Evolutionary conservation across 2,329 filamentous ascomycete species (phyloP).

Genomic region (Aspergillus sp.): DNA sequence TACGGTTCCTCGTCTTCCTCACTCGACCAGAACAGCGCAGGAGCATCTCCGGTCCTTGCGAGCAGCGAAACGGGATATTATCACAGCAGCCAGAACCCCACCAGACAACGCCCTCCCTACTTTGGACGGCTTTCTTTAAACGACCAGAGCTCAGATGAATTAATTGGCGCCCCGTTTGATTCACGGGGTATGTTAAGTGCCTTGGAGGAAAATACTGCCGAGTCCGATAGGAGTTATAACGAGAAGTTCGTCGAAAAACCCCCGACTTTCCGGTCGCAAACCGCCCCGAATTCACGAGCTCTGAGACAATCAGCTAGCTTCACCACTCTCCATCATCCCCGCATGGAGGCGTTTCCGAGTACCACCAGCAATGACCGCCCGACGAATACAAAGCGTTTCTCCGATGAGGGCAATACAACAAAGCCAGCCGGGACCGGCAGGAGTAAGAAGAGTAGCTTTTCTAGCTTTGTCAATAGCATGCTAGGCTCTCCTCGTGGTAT

Average conservation of each 20-base stretch:
- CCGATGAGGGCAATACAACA: constrained; percentile 72
- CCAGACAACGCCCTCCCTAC: constrained; percentile 40
- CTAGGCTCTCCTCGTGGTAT: constrained; percentile 87
- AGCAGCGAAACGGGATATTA: constrained; percentile 37
- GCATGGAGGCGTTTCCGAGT: constrained; percentile 56
- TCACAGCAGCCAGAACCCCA: constrained; percentile 28
- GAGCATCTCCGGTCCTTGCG: constrained; percentile 44
- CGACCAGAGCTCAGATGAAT: constrained; percentile 49
- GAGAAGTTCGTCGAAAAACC: constrained; percentile 41
- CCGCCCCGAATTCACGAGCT: constrained; percentile 61
- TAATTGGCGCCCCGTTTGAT: constrained; percentile 50
- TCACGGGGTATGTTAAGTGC: constrained; percentile 50
- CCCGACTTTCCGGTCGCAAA: constrained; percentile 53
- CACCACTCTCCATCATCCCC: constrained; percentile 54
- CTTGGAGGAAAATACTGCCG: constrained; percentile 45
- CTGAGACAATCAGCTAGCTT: constrained; percentile 71
- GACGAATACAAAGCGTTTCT: constrained; percentile 71
- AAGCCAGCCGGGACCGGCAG: constrained; percentile 65
- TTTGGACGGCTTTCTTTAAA: constrained; percentile 42
- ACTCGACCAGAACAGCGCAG: constrained; percentile 48
- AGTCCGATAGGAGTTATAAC: constrained; percentile 38
- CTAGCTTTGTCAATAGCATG: constrained; percentile 81
- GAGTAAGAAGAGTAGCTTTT: constrained; percentile 83
- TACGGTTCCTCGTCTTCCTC: constrained; percentile 55
- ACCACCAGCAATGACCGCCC: constrained; percentile 53